A percentile compares a stretch with the other conserved stretches of the same genome.
Evolutionary conservation across 306 rosid species (phyloP).

Genomic region (Rosa multiflora): DNA sequence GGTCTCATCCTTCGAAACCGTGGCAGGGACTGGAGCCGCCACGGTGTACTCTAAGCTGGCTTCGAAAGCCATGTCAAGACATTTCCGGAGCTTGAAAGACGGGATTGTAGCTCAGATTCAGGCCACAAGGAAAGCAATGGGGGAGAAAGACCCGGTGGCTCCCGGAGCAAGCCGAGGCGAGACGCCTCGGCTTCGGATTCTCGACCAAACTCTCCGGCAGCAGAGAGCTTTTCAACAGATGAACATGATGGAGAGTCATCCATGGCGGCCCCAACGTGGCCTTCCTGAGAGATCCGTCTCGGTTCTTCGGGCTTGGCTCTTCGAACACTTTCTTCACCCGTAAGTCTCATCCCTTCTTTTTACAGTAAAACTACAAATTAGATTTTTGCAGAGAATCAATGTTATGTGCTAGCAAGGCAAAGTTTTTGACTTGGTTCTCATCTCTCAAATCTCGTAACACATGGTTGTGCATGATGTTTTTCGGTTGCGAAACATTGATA

Average conservation of each 20-base stretch:
- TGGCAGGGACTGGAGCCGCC: slow-evolving; percentile 77
- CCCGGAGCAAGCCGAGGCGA: slow-evolving; percentile 82
- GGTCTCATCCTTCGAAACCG: slow-evolving; percentile 72
- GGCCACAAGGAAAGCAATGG: slow-evolving; percentile 64
- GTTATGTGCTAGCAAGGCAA: slow-evolving; percentile 18
- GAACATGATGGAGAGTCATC: slow-evolving; percentile 87
- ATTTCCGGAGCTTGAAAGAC: slow-evolving; percentile 76
- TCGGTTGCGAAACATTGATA: slow-evolving; percentile 27
- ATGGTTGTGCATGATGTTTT: slow-evolving; percentile 38
- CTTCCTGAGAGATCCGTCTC: slow-evolving; percentile 94
- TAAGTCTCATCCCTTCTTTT: slow-evolving; percentile 28
- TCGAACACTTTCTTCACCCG: slow-evolving; percentile 99
- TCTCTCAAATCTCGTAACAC: slow-evolving; percentile 13
- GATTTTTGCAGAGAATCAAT: slow-evolving; percentile 48
- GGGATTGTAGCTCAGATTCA: slow-evolving; percentile 67
- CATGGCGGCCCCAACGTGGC: slow-evolving; percentile 99
- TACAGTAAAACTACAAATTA: slow-evolving; percentile 37
- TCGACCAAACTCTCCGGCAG: slow-evolving; percentile 76
- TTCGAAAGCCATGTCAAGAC: slow-evolving; percentile 85
- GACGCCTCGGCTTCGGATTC: slow-evolving; percentile 77
- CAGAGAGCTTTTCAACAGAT: slow-evolving; percentile 90
- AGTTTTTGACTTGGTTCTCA: slow-evolving; percentile 2
- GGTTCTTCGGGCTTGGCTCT: slow-evolving; percentile 90
- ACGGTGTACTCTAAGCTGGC: slow-evolving; percentile 85
- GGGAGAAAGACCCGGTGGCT: slow-evolving; percentile 73